Percentiles rank a stretch among this genome's conserved stretches.
Conservation (phyloP, 2,329 filamentous ascomycete species). For the Pestalotiopsis fici region DNA sequence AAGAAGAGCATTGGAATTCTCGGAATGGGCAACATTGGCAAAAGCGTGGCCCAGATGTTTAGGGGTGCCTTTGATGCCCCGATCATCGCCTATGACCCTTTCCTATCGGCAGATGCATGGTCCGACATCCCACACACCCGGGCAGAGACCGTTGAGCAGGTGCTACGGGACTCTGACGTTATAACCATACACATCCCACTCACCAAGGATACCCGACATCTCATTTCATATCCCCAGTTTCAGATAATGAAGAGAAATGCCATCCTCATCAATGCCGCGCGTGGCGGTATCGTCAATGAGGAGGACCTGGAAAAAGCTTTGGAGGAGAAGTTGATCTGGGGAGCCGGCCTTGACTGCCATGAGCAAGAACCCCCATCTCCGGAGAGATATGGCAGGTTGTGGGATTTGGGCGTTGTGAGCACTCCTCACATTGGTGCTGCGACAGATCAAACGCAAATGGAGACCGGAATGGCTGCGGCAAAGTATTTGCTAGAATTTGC, state of each 20-base stretch:
- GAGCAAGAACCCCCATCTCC: slow-evolving; percentile 38
- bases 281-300: slow-evolving; percentile 41
- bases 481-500: slow-evolving; percentile 21
- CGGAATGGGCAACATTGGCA: slow-evolving; percentile 40
- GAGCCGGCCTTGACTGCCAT: slow-evolving; percentile 40
- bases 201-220: slow-evolving; percentile 27
- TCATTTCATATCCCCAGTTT: slow-evolving; percentile 33
- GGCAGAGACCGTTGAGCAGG: slow-evolving; percentile 29
- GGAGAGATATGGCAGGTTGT: slow-evolving; percentile 33
- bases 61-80: slow-evolving; percentile 32
- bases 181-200: slow-evolving; percentile 39
- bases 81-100: slow-evolving; percentile 37
- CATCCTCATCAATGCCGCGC: slow-evolving; percentile 40
- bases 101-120: slow-evolving; percentile 32
- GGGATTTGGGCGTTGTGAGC: slow-evolving; percentile 36
- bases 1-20: slow-evolving; percentile 36
- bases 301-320: slow-evolving; percentile 31
- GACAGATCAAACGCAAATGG: slow-evolving; percentile 33
- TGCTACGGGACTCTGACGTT: slow-evolving; percentile 32
- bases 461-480: slow-evolving; percentile 28
- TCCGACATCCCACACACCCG: slow-evolving; percentile 31
- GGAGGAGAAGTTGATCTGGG: slow-evolving; percentile 34
- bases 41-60: slow-evolving; percentile 35
- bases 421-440: slow-evolving; percentile 49
- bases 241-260: slow-evolving; percentile 36